These are phyloP conservation scores for Dictyostelium intermedium DNA, from an alignment of 78 protist species.

Conservation along the genomic window DNA sequence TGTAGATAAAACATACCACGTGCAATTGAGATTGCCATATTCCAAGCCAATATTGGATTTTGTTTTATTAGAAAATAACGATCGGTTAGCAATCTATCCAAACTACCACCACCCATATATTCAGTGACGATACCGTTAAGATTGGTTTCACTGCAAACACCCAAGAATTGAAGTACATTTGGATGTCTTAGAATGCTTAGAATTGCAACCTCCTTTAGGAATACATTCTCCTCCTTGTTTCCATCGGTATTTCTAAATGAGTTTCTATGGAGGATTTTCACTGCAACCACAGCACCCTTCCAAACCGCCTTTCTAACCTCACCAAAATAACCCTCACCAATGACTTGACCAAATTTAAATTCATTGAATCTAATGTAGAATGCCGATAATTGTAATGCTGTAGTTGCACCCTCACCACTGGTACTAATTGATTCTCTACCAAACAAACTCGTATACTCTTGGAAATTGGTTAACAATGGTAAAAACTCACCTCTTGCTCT, in stretches of 20 bases:
- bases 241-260: constrained; percentile 60
- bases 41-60: constrained; percentile 55
- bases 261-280: constrained; percentile 66
- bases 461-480: constrained; percentile 59
- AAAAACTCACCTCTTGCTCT: constrained; percentile 66
- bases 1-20: constrained; percentile 82
- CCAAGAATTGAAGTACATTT: constrained; percentile 73
- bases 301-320: constrained; percentile 78
- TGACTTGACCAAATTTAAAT: constrained; percentile 69
- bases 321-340: constrained; percentile 82
- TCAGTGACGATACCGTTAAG: constrained; percentile 76
- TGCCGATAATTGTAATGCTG: constrained; percentile 69
- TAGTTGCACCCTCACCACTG: constrained; percentile 49
- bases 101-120: constrained; percentile 75
- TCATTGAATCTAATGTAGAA: constrained; percentile 55
- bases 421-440: constrained; percentile 56
- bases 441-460: constrained; percentile 63
- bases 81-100: constrained; percentile 44
- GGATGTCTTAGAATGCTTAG: constrained; percentile 69
- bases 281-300: constrained; percentile 82
- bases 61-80: constrained; percentile 21
- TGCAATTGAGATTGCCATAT: constrained; percentile 36
- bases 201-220: constrained; percentile 74
- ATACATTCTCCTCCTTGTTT: constrained; percentile 52
- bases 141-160: constrained; percentile 74